Percentiles rank a stretch among this genome's conserved stretches.
Conservation (phyloP, 768 basidiomycete species). For the Termitomyces sp. region DNA sequence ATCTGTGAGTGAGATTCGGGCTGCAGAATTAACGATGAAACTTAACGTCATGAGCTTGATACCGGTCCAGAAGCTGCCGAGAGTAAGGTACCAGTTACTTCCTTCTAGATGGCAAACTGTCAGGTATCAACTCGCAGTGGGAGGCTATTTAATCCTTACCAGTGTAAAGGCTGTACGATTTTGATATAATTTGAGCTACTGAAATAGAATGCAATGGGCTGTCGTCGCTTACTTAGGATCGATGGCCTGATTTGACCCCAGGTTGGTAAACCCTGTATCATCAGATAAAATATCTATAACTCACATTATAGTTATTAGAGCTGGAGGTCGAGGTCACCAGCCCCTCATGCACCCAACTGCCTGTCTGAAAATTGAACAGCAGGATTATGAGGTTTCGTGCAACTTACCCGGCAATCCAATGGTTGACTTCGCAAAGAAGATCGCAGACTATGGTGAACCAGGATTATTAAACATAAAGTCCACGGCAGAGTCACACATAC, state of each 20-base stretch:
- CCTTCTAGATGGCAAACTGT: constrained; percentile 8
- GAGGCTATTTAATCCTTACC: not conserved
- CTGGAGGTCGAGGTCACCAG: constrained; percentile 40
- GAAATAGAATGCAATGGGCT: not conserved
- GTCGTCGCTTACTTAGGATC: constrained; percentile 6
- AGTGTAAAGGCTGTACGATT: not conserved
- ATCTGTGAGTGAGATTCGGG: not conserved
- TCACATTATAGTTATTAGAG: constrained; percentile 39
- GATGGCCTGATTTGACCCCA: not conserved
- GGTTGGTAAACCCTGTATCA: not conserved
- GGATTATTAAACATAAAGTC: not conserved
- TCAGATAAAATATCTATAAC: not conserved
- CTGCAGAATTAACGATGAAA: not conserved
- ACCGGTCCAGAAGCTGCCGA: constrained; percentile 56
- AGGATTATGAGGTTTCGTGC: not conserved
- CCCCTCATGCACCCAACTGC: constrained; percentile 42
- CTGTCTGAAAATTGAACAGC: constrained; percentile 8
- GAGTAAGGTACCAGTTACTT: constrained; percentile 42
- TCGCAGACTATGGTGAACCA: constrained; percentile 34
- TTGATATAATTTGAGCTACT: not conserved
- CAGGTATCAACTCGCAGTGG: not conserved
- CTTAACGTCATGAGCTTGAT: constrained; percentile 32
- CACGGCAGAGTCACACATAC: constrained; percentile 18
- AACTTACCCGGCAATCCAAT: constrained; percentile 38
- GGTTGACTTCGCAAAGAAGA: constrained; percentile 49